Percentiles rank a stretch among this genome's conserved stretches.
phyloP scores from a whole-genome alignment of 768 basidiomycete species.

The Lentinula sp. region DNA sequence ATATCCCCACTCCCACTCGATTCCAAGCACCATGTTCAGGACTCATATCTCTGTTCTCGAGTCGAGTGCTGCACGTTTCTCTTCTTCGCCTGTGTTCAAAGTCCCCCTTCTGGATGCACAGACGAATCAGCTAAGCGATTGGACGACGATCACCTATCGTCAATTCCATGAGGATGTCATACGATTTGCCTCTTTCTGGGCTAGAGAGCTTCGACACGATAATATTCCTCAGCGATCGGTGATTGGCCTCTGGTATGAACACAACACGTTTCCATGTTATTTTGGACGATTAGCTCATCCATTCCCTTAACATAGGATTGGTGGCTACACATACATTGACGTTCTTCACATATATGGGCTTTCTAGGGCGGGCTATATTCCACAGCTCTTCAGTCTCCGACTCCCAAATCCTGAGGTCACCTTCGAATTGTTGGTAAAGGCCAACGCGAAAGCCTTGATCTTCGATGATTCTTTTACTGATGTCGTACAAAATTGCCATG shows the following conservation, averaged over 20 bases:
- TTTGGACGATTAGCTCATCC: constrained; percentile 6
- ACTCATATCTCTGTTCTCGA: constrained; percentile 54
- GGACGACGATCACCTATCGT: constrained; percentile 41
- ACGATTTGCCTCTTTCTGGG: constrained; percentile 50
- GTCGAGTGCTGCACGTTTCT: constrained; percentile 35
- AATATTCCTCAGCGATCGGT: constrained; percentile 44
- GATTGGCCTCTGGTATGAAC: constrained; percentile 54
- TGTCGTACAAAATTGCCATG: constrained; percentile 28
- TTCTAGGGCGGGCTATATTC: constrained; percentile 61
- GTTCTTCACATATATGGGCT: constrained; percentile 59
- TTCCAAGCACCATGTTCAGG: constrained; percentile 19
- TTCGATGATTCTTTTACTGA: constrained; percentile 42
- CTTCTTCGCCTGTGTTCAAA: constrained; percentile 44
- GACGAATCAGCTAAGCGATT: constrained; percentile 27
- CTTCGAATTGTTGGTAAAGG: constrained; percentile 50
- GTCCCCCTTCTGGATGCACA: constrained; percentile 36
- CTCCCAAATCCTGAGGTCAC: constrained; percentile 55
- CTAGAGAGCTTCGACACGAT: constrained; percentile 29
- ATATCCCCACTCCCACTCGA: not conserved
- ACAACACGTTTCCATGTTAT: constrained; percentile 1
- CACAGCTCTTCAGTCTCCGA: constrained; percentile 59
- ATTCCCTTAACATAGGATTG: constrained; percentile 38
- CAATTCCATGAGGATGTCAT: constrained; percentile 54
- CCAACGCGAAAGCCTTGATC: constrained; percentile 51
- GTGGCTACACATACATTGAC: constrained; percentile 57